Evolutionary conservation across 2,329 filamentous ascomycete genomes (phyloP).

Genomic region (Aureobasidium lini): DNA sequence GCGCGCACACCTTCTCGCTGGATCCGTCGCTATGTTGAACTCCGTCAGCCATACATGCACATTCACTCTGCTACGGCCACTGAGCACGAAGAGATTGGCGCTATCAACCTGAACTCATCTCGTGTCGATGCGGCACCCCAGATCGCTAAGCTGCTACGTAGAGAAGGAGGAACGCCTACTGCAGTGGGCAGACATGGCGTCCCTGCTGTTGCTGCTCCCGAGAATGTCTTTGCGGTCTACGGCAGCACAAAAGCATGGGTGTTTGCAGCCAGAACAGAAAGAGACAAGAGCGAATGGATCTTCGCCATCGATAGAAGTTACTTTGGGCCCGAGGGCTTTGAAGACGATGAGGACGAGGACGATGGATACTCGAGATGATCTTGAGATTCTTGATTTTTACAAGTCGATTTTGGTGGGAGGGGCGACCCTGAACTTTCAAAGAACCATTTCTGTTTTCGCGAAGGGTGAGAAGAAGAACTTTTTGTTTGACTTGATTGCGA

Average conservation of each 20-base stretch:
- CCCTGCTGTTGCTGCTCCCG: constrained; percentile 8
- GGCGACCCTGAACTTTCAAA: background rate
- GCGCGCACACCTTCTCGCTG: constrained; percentile 66
- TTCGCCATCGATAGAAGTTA: constrained; percentile 83
- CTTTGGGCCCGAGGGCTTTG: constrained; percentile 29
- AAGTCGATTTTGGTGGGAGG: background rate
- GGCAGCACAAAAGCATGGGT: constrained; percentile 91
- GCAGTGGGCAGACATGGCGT: background rate
- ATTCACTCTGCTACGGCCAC: constrained; percentile 83
- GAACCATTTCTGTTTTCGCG: background rate
- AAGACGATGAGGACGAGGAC: constrained; percentile 5
- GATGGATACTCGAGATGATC: background rate
- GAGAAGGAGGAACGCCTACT: background rate
- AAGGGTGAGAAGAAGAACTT: background rate
- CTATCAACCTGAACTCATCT: constrained; percentile 81
- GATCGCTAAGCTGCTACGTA: constrained; percentile 66
- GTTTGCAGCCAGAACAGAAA: constrained; percentile 81
- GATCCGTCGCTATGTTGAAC: constrained; percentile 88
- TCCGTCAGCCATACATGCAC: constrained; percentile 85
- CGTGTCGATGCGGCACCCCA: constrained; percentile 90
- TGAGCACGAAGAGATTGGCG: constrained; percentile 57
- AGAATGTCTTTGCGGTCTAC: constrained; percentile 79
- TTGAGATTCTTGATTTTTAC: background rate
- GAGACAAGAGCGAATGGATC: constrained; percentile 96
- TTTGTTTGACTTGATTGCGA: background rate